These are phyloP conservation scores for Truncatella angustata DNA, from an alignment of 2,329 filamentous ascomycete species.

Conservation along the genomic window DNA sequence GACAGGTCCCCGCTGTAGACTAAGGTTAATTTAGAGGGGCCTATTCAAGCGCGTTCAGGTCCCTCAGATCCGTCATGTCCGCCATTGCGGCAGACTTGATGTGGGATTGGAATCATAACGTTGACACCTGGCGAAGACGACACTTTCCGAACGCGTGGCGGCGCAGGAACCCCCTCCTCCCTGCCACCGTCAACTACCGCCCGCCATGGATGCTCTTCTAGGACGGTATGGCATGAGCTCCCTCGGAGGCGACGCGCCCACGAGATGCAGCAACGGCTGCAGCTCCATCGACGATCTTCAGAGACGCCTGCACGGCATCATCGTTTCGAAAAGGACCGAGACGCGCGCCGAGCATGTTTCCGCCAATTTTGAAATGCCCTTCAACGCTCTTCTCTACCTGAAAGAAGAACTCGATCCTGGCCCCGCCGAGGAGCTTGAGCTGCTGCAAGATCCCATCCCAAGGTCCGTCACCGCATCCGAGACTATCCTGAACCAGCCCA, in stretches of 20 bases:
- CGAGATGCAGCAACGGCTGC: slow-evolving; percentile 28
- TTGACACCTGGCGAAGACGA: not conserved
- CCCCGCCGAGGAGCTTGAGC: slow-evolving; percentile 23
- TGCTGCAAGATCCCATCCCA: slow-evolving; percentile 24
- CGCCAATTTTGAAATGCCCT: slow-evolving; percentile 44
- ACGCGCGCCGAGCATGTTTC: slow-evolving; percentile 50
- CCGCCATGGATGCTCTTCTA: slow-evolving; percentile 28
- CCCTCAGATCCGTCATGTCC: too few species aligned
- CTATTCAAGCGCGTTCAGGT: too few species aligned
- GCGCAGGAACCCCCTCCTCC: not conserved
- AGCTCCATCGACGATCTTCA: slow-evolving; percentile 45
- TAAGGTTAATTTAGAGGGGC: too few species aligned
- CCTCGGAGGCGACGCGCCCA: slow-evolving; percentile 20
- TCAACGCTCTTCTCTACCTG: slow-evolving; percentile 42
- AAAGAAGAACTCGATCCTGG: slow-evolving; percentile 35
- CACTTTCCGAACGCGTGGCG: not conserved
- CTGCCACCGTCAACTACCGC: not conserved
- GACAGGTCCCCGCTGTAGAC: too few species aligned
- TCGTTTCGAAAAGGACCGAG: slow-evolving; percentile 42
- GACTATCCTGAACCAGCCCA: slow-evolving; percentile 46
- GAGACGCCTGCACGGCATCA: slow-evolving; percentile 37
- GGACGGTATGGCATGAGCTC: not conserved
- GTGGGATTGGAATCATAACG: too few species aligned
- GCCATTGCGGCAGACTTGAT: too few species aligned
- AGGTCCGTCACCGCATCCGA: slow-evolving; percentile 44